phyloP scores from a whole-genome alignment of 1,284 basidiomycete species.

The Agaricales sp. region DNA sequence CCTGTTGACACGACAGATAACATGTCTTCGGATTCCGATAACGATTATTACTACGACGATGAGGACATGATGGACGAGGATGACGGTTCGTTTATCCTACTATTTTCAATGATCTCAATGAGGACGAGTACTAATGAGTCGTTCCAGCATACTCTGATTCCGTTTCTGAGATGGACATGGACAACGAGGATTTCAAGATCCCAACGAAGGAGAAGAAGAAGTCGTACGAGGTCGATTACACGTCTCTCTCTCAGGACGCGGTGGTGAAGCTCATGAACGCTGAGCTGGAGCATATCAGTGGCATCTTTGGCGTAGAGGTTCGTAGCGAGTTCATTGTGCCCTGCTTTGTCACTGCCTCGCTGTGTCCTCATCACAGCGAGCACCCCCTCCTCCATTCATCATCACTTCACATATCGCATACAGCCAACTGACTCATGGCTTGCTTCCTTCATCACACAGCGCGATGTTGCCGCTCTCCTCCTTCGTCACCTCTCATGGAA shows the following conservation, averaged over 20 bases:
- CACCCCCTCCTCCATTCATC: no score
- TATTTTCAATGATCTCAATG: not conserved
- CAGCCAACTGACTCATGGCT: no score
- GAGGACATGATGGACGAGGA: conserved; percentile 61
- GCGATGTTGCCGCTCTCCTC: conserved; percentile 59
- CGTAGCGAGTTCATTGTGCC: conserved; percentile 26
- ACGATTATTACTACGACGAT: conserved; percentile 57
- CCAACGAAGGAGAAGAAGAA: conserved; percentile 48
- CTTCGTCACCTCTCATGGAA: conserved; percentile 90
- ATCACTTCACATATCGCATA: no score
- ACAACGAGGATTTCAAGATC: conserved; percentile 54
- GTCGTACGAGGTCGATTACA: conserved; percentile 70
- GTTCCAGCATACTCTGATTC: conserved; percentile 24
- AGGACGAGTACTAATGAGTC: conserved; percentile 12
- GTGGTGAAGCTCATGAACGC: conserved; percentile 69
- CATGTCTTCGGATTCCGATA: conserved; percentile 73
- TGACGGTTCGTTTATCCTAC: conserved; percentile 25
- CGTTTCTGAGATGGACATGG: conserved; percentile 59
- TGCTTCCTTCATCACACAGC: no score
- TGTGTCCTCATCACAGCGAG: no score
- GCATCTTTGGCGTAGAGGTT: conserved; percentile 80
- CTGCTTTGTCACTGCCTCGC: no score
- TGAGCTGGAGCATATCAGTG: conserved; percentile 77
- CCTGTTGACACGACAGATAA: not conserved
- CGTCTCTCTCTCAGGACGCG: conserved; percentile 61